These are phyloP conservation scores for Cordyceps sp. DNA, from an alignment of 2,329 filamentous ascomycete species.

Conservation along the genomic window DNA sequence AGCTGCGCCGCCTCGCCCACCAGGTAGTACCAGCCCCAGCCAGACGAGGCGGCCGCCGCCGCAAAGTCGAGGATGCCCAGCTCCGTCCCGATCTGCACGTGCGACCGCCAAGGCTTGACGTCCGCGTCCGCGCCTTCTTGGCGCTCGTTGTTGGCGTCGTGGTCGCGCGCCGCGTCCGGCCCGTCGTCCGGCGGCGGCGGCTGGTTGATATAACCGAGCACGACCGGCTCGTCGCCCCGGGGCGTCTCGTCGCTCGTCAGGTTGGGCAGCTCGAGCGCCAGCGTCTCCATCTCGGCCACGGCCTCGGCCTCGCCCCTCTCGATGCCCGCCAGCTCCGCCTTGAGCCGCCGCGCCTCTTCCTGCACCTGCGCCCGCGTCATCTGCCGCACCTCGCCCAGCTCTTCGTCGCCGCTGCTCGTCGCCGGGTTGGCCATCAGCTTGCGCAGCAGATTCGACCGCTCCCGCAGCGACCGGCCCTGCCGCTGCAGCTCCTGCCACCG, in stretches of 20 bases:
- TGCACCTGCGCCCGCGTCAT: conserved; percentile 36
- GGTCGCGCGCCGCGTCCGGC: too few relatives aligned
- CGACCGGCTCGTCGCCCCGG: conserved; percentile 42
- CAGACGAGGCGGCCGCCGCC: conserved; percentile 62
- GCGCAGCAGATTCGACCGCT: conserved; percentile 49
- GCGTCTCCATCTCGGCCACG: conserved; percentile 47
- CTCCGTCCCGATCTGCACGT: conserved; percentile 72
- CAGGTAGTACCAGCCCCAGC: conserved; percentile 98
- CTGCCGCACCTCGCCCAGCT: conserved; percentile 15
- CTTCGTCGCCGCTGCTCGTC: conserved; percentile 25
- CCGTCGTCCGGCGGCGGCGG: conserved; percentile 32
- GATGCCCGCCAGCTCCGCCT: conserved; percentile 41
- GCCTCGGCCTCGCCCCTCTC: conserved; percentile 45
- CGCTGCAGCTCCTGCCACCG: conserved; percentile 44
- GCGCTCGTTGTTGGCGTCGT: too few relatives aligned
- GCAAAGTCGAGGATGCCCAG: conserved; percentile 87
- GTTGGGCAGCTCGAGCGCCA: conserved; percentile 74
- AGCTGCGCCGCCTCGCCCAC: conserved; percentile 80
- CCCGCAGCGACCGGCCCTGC: conserved; percentile 42
- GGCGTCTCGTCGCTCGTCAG: conserved; percentile 66
- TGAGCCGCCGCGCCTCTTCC: conserved; percentile 46
- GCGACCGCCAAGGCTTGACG: conserved; percentile 29
- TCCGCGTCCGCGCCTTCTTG: too few relatives aligned
- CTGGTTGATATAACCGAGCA: conserved; percentile 68
- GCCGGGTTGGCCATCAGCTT: conserved; percentile 33